Base-by-base conservation (phyloP, 2,329 filamentous ascomycete species). In the Colletotrichum limetticola region DNA sequence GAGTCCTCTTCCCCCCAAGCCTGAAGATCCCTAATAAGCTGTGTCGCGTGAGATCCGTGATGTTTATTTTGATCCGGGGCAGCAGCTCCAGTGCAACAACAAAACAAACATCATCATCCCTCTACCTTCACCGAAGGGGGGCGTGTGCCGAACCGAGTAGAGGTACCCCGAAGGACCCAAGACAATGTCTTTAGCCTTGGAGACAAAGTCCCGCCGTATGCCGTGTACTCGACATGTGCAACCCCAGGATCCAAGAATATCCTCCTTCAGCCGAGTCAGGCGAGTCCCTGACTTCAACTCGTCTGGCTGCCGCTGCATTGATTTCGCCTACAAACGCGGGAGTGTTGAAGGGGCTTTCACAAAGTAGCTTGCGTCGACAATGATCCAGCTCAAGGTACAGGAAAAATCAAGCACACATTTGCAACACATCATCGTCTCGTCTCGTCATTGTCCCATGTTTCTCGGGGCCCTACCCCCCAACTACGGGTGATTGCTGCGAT, bases 171-270 rank as follows among this genome's bases (percentile, higher is more conserved):
- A 42, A 49, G 42, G 26, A 30, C 65, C 42, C 53, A 58, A 71
- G 68, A 71, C 68, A 28, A 46, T 72, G 66, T 69, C 37, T 42
- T n/a, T 14, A 19, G 49, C 16, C 26, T 32, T 32, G 28, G 66
- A 68, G 58, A 59, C 53, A 53, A 49, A 26, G 32, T 32, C 28
- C 37, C 55, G 46, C 24, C 42, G 32, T 14, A 28, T 26, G 66
- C 35, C 12, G 37, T 59, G 66, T 49, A 22, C 59, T 28, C 22
- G 37, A 28, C 28, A 58, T 26, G 65, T 72, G 49, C 42, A 35
- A 68, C 69, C 32, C 32, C 24, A 32, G 60, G 28, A 56, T 53
- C 66, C 60, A 70, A 72, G 60, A 70, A 72, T 61, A 72, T 49
- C 66, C 22, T 30, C n/a, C 42, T 60, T 68, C 32, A 46, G 66